These are phyloP conservation scores for Cercospora sojina DNA, from an alignment of 2,329 filamentous ascomycete species.

Conservation along the genomic window DNA sequence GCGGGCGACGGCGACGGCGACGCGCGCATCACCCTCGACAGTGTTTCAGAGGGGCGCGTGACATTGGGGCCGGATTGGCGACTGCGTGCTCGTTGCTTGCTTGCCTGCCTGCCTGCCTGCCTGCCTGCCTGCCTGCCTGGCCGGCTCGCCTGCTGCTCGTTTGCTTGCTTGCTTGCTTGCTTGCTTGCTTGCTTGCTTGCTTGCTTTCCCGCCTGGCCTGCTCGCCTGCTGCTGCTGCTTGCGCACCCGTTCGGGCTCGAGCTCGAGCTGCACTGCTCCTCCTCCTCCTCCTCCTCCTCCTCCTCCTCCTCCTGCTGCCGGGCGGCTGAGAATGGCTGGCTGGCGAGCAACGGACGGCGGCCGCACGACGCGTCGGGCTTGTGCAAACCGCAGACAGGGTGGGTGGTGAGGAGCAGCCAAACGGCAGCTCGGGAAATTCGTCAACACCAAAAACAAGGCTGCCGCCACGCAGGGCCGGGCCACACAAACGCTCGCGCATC, in stretches of 20 bases:
- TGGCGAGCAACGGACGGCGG: background rate
- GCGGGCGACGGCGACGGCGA: background rate
- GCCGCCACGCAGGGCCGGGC: background rate
- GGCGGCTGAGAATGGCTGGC: background rate
- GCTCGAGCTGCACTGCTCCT: background rate
- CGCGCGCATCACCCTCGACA: background rate
- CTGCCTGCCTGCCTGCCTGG: background rate
- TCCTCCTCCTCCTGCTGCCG: background rate
- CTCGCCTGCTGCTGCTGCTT: background rate
- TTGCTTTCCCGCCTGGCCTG: background rate
- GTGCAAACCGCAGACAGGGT: background rate
- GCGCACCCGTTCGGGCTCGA: background rate
- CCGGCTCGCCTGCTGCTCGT: background rate
- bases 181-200: background rate
- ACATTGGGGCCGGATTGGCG: background rate
- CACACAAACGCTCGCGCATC: constrained; percentile 1
- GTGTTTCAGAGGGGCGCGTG: constrained; percentile 4
- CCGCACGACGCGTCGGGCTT: background rate
- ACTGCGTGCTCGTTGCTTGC: background rate
- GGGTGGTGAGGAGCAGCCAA: background rate
- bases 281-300: background rate
- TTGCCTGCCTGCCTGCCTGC: background rate
- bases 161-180: too few relatives aligned
- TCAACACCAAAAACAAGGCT: background rate
- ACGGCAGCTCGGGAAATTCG: background rate